Evolutionary conservation across 148 eudicot species (phyloP).

Genomic region (Arctostaphylos glauca): DNA sequence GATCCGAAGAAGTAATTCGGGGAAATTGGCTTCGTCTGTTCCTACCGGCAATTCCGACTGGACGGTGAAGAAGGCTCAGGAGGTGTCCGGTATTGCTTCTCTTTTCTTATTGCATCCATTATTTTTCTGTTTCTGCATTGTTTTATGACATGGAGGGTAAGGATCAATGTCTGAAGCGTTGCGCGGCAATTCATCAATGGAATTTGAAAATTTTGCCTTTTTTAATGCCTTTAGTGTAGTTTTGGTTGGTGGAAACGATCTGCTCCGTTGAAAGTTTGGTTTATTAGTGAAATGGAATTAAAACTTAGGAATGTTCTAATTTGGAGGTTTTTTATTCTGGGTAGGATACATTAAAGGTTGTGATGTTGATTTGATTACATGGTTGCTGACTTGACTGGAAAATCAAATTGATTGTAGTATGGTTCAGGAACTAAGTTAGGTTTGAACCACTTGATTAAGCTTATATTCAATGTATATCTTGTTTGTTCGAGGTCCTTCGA

Average conservation of each 20-base stretch:
- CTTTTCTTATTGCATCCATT: background rate
- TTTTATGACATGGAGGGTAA: no score
- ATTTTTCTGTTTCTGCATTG: background rate
- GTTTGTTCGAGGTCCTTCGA: background rate
- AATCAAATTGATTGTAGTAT: no score
- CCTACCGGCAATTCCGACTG: constrained; percentile 7
- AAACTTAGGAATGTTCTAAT: background rate
- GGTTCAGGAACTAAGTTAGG: background rate
- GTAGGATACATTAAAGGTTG: background rate
- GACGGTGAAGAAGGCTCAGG: constrained; percentile 2
- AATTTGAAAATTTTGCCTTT: no score
- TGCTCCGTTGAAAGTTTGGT: background rate
- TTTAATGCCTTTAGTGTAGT: no score
- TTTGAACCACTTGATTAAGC: background rate
- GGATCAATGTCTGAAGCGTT: background rate
- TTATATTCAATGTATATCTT: background rate
- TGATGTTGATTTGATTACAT: no score
- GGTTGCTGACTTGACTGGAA: background rate
- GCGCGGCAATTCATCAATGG: background rate
- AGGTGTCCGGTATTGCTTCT: constrained; percentile 6
- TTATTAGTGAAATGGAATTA: background rate
- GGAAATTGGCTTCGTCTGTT: constrained; percentile 21
- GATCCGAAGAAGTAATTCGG: constrained; percentile 19
- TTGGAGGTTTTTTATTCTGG: background rate
- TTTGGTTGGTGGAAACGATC: background rate